Evolutionary conservation across 73 alveolate species (phyloP).

Genomic region (Blepharisma stoltei): DNA sequence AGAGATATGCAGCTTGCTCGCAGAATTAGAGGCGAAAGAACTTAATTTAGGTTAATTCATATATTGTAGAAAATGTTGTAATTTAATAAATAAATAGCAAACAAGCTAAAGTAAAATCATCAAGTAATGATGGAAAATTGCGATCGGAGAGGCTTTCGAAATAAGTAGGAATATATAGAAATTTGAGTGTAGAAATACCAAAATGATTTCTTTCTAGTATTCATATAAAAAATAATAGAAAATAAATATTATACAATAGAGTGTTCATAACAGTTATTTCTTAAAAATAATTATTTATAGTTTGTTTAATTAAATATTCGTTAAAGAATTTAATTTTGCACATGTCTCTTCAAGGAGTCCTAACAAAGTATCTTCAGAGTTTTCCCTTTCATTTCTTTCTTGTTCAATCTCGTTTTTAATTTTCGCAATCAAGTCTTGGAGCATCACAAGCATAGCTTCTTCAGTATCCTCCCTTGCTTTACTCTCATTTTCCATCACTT

Average conservation of each 20-base stretch:
- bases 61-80: no score
- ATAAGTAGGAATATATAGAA: no score
- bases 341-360: constrained; percentile 91
- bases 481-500: constrained; percentile 55
- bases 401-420: constrained; percentile 85
- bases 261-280: no score
- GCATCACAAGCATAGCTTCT: constrained; percentile 86
- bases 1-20: constrained; percentile 71
- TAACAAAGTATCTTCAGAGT: constrained; percentile 87
- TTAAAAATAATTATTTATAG: no score
- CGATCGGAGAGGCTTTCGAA: no score
- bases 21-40: constrained; percentile 69
- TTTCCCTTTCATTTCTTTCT: constrained; percentile 91
- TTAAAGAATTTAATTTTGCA: constrained; percentile 65
- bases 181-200: no score
- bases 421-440: constrained; percentile 80
- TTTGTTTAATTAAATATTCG: constrained; percentile 18
- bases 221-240: no score
- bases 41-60: not conserved
- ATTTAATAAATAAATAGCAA: no score
- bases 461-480: constrained; percentile 90
- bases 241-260: no score
- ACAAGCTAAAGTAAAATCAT: no score
- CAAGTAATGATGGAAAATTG: no score
- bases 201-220: no score